phyloP scores from a whole-genome alignment of 306 rosid species.

The Rosa chinensis region DNA sequence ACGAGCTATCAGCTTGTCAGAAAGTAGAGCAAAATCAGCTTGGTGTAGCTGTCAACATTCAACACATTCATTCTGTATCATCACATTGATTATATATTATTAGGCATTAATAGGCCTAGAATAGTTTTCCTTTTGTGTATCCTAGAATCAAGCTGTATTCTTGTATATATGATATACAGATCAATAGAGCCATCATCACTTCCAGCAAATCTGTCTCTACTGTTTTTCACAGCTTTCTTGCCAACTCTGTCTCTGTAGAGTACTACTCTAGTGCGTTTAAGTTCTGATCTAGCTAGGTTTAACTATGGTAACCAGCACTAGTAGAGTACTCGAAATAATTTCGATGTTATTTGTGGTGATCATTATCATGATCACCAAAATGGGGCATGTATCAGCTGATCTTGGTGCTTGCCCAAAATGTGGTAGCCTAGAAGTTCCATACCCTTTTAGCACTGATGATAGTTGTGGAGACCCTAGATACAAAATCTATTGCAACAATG shows the following conservation, averaged over 20 bases:
- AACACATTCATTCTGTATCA: no score
- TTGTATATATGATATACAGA: no score
- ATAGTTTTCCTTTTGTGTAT: no score
- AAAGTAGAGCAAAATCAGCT: no score
- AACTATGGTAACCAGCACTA: conserved; percentile 12
- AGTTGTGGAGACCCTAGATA: conserved; percentile 67
- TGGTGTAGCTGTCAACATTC: no score
- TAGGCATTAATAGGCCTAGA: no score
- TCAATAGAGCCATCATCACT: no score
- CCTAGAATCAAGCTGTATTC: no score
- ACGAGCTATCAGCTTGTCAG: no score
- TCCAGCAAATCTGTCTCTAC: no score
- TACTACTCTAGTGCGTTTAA: neutral
- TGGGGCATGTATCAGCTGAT: conserved; percentile 28
- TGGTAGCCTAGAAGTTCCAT: conserved; percentile 63
- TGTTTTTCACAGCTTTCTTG: conserved; percentile 7
- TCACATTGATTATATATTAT: no score
- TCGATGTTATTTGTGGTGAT: conserved; percentile 29
- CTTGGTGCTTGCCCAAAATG: conserved; percentile 54
- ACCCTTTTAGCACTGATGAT: conserved; percentile 67
- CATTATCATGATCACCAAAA: conserved; percentile 13
- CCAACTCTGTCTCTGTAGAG: neutral
- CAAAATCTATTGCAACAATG: conserved; percentile 51
- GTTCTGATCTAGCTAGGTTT: neutral
- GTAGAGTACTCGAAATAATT: conserved; percentile 27